A percentile compares a stretch with the other conserved stretches of the same genome.
Conservation (phyloP, 768 basidiomycete genomes). For the Antrodiella citrinella region DNA sequence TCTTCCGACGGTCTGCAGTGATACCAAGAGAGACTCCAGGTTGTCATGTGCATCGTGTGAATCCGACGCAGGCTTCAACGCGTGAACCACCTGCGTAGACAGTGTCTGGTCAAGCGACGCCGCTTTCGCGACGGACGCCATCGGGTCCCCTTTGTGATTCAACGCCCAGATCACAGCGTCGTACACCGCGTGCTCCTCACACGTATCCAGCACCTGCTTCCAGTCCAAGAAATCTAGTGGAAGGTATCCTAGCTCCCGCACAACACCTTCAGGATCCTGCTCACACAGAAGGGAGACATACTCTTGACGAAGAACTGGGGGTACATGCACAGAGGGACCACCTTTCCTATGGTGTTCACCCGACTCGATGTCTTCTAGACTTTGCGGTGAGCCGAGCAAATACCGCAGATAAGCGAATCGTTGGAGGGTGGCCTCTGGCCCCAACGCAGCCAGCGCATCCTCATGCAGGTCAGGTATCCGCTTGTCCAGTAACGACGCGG, state of each 20-base stretch:
- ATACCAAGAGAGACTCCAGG: constrained; percentile 30
- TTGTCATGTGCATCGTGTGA: background rate
- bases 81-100: constrained; percentile 34
- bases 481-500: constrained; percentile 67
- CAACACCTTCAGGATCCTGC: constrained; percentile 56
- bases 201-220: constrained; percentile 45
- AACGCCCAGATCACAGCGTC: constrained; percentile 81
- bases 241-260: constrained; percentile 51
- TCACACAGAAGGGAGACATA: constrained; percentile 72
- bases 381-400: constrained; percentile 50
- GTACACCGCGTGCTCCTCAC: constrained; percentile 57
- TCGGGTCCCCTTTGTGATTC: constrained; percentile 54
- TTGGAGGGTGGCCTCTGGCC: constrained; percentile 35
- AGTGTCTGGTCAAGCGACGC: constrained; percentile 49
- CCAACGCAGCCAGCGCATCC: constrained; percentile 46
- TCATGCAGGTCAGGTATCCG: constrained; percentile 61
- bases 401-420: constrained; percentile 73
- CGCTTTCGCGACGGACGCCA: constrained; percentile 58
- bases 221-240: constrained; percentile 50
- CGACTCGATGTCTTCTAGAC: constrained; percentile 34
- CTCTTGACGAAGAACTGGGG: constrained; percentile 40
- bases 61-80: constrained; percentile 20
- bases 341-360: constrained; percentile 14
- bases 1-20: constrained; percentile 49
- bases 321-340: constrained; percentile 36